Evolutionary conservation across 371 early-diverging fungal genomes (phyloP).

Genomic region (Mucor sp.): DNA sequence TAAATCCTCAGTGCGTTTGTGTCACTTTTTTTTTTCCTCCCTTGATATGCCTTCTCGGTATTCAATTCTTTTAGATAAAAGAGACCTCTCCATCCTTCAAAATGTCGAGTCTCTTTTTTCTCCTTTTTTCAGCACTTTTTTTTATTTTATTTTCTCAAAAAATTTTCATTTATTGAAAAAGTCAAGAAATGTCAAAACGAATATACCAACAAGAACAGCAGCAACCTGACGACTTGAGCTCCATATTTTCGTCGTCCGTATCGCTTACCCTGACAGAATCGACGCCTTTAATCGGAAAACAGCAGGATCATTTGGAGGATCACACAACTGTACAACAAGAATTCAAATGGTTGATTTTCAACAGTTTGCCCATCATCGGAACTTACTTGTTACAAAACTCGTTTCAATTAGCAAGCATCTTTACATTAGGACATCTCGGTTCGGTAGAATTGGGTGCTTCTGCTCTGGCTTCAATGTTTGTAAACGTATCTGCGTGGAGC

Average conservation of each 20-base stretch:
- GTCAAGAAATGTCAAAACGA: slow-evolving; percentile 1
- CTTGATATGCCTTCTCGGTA: background rate
- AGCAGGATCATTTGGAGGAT: slow-evolving; percentile 1
- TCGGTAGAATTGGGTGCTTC: slow-evolving; percentile 78
- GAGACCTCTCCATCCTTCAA: background rate
- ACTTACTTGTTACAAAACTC: slow-evolving; percentile 69
- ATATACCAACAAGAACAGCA: slow-evolving; percentile 9
- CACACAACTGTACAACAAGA: slow-evolving; percentile 24
- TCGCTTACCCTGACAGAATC: slow-evolving; percentile 22
- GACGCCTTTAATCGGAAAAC: slow-evolving; percentile 10
- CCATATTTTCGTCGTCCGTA: background rate
- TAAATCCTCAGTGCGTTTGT: slow-evolving; percentile 3
- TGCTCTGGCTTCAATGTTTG: slow-evolving; percentile 79
- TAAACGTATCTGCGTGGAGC: slow-evolving; percentile 83
- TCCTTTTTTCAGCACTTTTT: background rate
- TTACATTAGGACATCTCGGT: slow-evolving; percentile 69
- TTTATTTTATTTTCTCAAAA: background rate
- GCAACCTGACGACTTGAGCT: background rate
- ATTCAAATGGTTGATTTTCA: slow-evolving; percentile 46
- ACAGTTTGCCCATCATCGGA: slow-evolving; percentile 62
- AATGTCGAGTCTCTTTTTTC: background rate
- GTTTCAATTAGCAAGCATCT: slow-evolving; percentile 61
- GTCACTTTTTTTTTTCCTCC: background rate
- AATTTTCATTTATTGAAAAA: background rate
- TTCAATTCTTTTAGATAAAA: background rate